phyloP scores from a whole-genome alignment of 176 grass and related monocot genomes.

The Eleusine coracana region DNA sequence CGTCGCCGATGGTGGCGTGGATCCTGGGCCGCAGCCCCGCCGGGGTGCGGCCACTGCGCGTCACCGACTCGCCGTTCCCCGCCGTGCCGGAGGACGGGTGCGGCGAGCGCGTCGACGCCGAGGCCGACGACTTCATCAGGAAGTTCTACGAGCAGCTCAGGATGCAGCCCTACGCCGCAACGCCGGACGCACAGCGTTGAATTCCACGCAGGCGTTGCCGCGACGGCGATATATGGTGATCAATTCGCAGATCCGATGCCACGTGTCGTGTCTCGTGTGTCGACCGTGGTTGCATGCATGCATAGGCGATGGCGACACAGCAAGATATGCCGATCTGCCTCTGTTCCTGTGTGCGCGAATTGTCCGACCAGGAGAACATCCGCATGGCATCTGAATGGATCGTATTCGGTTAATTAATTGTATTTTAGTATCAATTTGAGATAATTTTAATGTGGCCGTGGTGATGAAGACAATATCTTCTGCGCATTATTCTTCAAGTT shows the following conservation, averaged over 20 bases:
- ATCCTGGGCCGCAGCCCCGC: conserved; percentile 68
- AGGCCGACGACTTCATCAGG: conserved; percentile 86
- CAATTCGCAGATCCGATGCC: background rate
- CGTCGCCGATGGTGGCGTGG: conserved; percentile 69
- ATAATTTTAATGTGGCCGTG: background rate
- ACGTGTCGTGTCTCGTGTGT: background rate
- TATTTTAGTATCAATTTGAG: conserved; percentile 5
- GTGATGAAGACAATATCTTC: background rate
- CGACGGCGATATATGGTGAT: no score
- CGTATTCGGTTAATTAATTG: background rate
- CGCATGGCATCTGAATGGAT: background rate
- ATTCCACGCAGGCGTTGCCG: no score
- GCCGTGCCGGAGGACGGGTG: conserved; percentile 56
- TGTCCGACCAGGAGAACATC: conserved; percentile 13
- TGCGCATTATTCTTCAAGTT: background rate
- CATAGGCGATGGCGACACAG: background rate
- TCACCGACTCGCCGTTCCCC: conserved; percentile 92
- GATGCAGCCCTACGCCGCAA: conserved; percentile 61
- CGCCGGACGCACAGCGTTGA: conserved; percentile 28
- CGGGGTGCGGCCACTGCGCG: conserved; percentile 63
- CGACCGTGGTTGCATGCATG: background rate
- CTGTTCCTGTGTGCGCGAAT: background rate
- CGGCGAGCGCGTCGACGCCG: conserved; percentile 55
- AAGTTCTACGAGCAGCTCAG: conserved; percentile 90
- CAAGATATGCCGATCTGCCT: background rate